Evolutionary conservation across 306 rosid species (phyloP), one percentile per base, ranked within the genome.

Genomic region (Hippophae gyantsensis): DNA sequence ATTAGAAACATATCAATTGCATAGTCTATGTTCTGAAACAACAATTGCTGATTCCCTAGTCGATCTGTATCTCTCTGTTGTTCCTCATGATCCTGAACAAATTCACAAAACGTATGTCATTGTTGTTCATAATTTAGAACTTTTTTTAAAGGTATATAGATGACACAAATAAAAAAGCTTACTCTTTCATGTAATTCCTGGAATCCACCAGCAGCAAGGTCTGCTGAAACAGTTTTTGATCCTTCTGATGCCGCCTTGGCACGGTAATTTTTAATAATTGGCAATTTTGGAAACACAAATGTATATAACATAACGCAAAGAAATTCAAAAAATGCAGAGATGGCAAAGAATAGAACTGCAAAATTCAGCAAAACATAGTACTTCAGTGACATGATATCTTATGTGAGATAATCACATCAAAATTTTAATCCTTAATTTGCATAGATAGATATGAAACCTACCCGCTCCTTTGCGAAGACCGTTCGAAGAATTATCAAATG

Each of bases 221-320:
- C 98, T 11, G 92, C 84, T 57, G 96, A 60, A 44, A 90, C 89
- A 6, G 98, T 81, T 76, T 83, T 87, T 40, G 95, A 74, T 64
- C 95, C 98, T 74, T 90, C 95, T 13, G 81, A 81, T 45, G 89
- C 96, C 27, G 95, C 96, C 75, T 78, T 87, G 52, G 87, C 74
- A 54, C 98, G 92, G 77, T 83, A 90, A 59, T 81, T 74, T 76
- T 85, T 90, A 55, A 90, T 87, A 43, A 87, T 72, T 23, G 95
- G 82, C 57, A 87, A 58, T 56, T 82, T 90, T 2, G 96, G 96
- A 52, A 90, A 90, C 38, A 52, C 76, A 67, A 66, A 62, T 0
- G 89, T 87, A n/a, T 87, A 85, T 47, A 90, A 87, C 57, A 85
- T 3, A 54, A 81, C 82, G 52, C 89, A 90, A 1, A 85, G 71